These are phyloP conservation scores for Alternaria arbusti DNA, from an alignment of 2,329 filamentous ascomycete species.

Conservation along the genomic window DNA sequence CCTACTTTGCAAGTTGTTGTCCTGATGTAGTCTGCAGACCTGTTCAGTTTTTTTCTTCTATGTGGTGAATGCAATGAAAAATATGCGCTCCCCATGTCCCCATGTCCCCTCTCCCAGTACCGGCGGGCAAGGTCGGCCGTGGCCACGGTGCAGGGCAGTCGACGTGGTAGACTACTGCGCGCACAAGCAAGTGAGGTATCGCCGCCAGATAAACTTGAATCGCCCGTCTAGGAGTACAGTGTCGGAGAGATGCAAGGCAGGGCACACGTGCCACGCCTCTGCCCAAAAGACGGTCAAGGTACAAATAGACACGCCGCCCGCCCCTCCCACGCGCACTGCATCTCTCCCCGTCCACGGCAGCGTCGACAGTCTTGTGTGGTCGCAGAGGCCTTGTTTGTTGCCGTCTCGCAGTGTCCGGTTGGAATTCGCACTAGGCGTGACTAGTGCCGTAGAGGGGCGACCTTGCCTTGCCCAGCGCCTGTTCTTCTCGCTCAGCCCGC, in stretches of 20 bases:
- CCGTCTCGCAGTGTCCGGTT: conserved; percentile 16
- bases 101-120: conserved; percentile 1
- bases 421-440: conserved; percentile 23
- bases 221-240: conserved; percentile 5
- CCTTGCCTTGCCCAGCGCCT: conserved; percentile 28
- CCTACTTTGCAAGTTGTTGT: too few relatives aligned
- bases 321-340: background rate
- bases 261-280: conserved; percentile 22
- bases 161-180: conserved; percentile 14
- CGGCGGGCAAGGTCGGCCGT: conserved; percentile 26
- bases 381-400: conserved; percentile 18
- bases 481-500: conserved; percentile 36
- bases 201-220: conserved; percentile 18
- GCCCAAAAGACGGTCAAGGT: conserved; percentile 12
- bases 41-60: too few relatives aligned
- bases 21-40: too few relatives aligned
- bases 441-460: conserved; percentile 34
- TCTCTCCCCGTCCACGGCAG: background rate
- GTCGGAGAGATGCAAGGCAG: conserved; percentile 16
- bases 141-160: conserved; percentile 2
- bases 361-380: background rate
- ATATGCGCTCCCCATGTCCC: background rate
- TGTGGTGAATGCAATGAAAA: background rate
- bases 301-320: conserved; percentile 16
- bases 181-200: conserved; percentile 15